Conservation (phyloP, 306 rosid genomes). For the Dalbergia cochinchinensis region DNA sequence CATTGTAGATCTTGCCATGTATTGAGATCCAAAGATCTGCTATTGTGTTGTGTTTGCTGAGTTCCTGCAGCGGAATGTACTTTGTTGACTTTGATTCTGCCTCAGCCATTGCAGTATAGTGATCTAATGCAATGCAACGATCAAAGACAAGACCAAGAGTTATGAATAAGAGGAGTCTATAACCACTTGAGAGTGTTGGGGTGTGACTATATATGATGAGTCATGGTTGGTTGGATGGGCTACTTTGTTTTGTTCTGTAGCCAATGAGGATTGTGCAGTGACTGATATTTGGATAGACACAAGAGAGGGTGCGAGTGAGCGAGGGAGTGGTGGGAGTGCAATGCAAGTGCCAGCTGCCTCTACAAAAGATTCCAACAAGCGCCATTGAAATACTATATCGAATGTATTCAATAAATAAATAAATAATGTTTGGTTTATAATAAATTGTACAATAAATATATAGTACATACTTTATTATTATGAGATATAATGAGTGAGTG, state of each 20-base stretch:
- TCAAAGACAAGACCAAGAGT: neutral
- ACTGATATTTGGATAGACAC: neutral
- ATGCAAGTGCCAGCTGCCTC: neutral
- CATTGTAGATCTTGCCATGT: slow-evolving; percentile 67
- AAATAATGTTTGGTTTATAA: too few species aligned
- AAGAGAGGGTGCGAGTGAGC: neutral
- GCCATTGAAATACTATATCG: neutral
- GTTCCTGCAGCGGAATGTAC: slow-evolving; percentile 7
- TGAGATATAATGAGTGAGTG: too few species aligned
- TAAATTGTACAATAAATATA: too few species aligned
- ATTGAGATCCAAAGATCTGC: slow-evolving; percentile 70
- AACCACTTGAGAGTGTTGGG: neutral
- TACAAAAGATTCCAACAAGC: neutral
- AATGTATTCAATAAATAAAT: too few species aligned
- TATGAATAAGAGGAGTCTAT: neutral
- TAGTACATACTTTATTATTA: too few species aligned
- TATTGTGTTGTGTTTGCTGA: slow-evolving; percentile 29
- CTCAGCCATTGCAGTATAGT: neutral
- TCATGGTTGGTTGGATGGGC: too few species aligned
- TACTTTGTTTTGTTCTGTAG: neutral
- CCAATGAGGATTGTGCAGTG: neutral
- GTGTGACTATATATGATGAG: neutral
- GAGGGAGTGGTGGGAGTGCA: neutral
- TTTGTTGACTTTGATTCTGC: neutral
- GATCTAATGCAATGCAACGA: neutral